Evolutionary conservation across 139 green algal species (phyloP), one percentile per base, ranked within the genome.

Genomic region (Chlamydomonas sp.): DNA sequence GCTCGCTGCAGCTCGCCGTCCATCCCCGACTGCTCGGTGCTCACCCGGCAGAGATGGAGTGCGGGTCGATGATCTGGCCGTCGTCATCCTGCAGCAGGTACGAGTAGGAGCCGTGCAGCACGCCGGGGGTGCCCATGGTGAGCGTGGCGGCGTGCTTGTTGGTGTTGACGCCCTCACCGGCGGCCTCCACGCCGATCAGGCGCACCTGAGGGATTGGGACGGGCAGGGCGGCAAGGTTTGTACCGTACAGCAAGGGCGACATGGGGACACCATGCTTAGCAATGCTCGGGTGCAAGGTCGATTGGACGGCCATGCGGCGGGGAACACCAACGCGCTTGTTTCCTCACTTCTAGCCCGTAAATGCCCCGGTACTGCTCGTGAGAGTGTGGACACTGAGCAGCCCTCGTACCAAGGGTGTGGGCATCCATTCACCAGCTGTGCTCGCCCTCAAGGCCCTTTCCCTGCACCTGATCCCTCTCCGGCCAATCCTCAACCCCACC

Each of bases 1-100:
- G 31, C 31, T 49, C 31, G 31, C 31, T 49, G 31, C 31, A 49
- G 31, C 31, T 49, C 31, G 31, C 31, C 31, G 31, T 49, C 31
- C 31, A 49, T 49, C 31, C 31, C 31, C 31, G 31, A 49, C 63
- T 8, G 8, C 63, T 16, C 8, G 6, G 5, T 31, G 10, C 91
- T 93, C 84, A 98, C 93, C 97, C 98, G 18, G 98, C 98, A 74
- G 92, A 97, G 90, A 99, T 99, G 82, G 95, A 98, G 96, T 99
- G 98, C 7, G 98, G 98, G 94, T 99, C 97, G 18, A 99, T 97
- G 90, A 99, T 95, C 95, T 99, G 98, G 17, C 98, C 98, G 74
- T 99, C 98, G 31, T 93, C 90, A 88, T 99, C 97, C 77, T 99
- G 98, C 86, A 99, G 95, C 88, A 99, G 93, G 92, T 98, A 98